A percentile compares a stretch with the other conserved stretches of the same genome.
Conservation (phyloP, 345 rosid species). For the Populus nigra region DNA sequence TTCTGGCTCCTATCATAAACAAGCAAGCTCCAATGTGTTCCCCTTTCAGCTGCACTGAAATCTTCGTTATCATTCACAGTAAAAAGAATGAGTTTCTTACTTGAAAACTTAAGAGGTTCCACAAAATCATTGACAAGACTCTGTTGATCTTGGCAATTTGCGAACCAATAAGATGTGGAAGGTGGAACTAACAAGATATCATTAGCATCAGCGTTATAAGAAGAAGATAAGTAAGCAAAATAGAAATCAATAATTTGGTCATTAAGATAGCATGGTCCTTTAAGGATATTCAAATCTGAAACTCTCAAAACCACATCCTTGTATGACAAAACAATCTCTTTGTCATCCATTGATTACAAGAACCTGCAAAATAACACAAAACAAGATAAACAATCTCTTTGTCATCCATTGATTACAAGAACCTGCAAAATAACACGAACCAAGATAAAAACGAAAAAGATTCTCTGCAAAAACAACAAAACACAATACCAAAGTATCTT, state of each 20-base stretch:
- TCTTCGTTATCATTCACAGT: conserved; percentile 69
- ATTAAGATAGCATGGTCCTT: conserved; percentile 51
- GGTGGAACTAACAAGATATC: conserved; percentile 68
- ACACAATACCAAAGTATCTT: too few species aligned
- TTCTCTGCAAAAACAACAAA: too few species aligned
- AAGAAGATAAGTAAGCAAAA: conserved; percentile 58
- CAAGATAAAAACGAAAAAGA: too few species aligned
- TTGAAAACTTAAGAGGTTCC: conserved; percentile 48
- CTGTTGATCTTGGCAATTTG: conserved; percentile 54
- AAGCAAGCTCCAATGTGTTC: conserved; percentile 82
- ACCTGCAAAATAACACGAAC: too few species aligned
- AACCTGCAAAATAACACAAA: too few species aligned
- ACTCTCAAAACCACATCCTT: conserved; percentile 77
- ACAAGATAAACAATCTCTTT: too few species aligned
- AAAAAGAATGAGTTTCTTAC: conserved; percentile 57
- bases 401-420: too few species aligned
- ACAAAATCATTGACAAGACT: conserved; percentile 49
- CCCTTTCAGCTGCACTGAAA: conserved; percentile 68
- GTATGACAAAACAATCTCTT: conserved; percentile 15
- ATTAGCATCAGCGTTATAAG: conserved; percentile 29
- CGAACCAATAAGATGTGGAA: conserved; percentile 77
- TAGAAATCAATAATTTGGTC: conserved; percentile 87
- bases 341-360: too few species aligned
- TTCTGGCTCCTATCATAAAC: conserved; percentile 50
- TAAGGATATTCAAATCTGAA: conserved; percentile 68